Base-by-base conservation (phyloP, 345 rosid species). In the Geranium rotundifolium region DNA sequence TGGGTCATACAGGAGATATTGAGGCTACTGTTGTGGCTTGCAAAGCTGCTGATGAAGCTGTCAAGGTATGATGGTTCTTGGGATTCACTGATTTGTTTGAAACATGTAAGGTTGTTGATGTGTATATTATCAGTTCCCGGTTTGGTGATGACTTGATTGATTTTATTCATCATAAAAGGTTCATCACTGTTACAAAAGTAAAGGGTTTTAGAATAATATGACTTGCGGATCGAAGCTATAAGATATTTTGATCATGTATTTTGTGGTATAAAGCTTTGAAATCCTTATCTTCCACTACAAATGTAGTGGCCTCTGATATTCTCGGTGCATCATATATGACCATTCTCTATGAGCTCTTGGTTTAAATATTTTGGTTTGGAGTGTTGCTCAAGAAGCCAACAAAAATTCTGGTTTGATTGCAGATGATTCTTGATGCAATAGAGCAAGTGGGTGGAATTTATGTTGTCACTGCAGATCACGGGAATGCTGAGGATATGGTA, bases 401-500 rank as follows among this genome's bases (percentile, higher is more conserved):
- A 46, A 46, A 46, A 7, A 7, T 7, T 46, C 31, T 52, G 54
- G 16, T 18, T 58, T 5, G 23, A 60, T 54, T 77, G 73, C 90
- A 93, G 99, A 90, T 82, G 67, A 90, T 90, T 70, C 73, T 93
- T 4, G 96, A 93, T 70, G 82, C 99, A 0, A 59, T 93, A 14
- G 88, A 90, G 74, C 73, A 85, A 76, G 99, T 86, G 62, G 90
- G 92, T 41, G 97, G 99, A 29, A 90, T 93, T 49, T 93, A 81
- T 66, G 87, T 93, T 17, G 81, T 93, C 41, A 93, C 99, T 62
- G 99, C 97, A 19, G 99, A 93, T 83, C 99, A 93, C 56, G 97
- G 97, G 54, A 93, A 93, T 65, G 96, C 97, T 3, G 97, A 93
- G 80, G 99, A 90, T 77, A 93, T 93, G 96, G 99, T 84, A 9